Evolutionary conservation across 2,329 filamentous ascomycete species (phyloP), one percentile per base, ranked within the genome.

Genomic region (Aspergillus carbonarius): DNA sequence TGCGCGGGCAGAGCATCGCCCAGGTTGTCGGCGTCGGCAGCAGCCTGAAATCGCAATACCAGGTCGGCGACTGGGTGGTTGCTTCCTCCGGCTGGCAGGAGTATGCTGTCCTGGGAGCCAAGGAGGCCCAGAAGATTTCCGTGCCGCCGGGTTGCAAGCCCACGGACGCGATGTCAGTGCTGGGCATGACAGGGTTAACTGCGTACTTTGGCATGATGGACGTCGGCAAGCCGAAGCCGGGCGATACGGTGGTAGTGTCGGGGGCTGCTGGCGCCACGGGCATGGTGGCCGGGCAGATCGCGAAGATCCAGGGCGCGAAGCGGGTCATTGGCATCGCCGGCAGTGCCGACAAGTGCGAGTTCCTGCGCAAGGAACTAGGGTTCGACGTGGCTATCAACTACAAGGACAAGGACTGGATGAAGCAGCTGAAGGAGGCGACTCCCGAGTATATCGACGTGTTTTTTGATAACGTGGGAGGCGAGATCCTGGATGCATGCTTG

Each of bases 191-290:
- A 0, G 88, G 88, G 2, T 66, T 92, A 61, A 93, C 90, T 0
- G 90, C 90, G 1, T 93, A 91, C 76, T 89, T 90, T 63, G 90
- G 90, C 18, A 84, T 93, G 70, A 73, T 84, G 30, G 83, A 89
- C 56, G 83, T 93, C 47, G 90, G 85, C 2, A 78, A 88, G 56
- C 84, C 88, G 40, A 85, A 88, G 72, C 73, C 82, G 0, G 89
- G 89, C 4, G 88, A 93, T 63, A 86, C 88, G 4, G 89, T 93
- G 1, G 88, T 93, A 7, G 88, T 93, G 0, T 89, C 86, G 8
- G 90, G 89, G 6, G 90, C 90, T 1, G 90, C 90, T 0, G 90
- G 90, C 2, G 90, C 90, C 0, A 93, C 90, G 0, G 90, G 90
- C 1, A 88, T 84, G 68, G 84, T 93, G 1, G 90, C 85, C 0